These are phyloP conservation scores for Paraglomus brasilianum DNA, from an alignment of 192 early-diverging fungal species.

Conservation along the genomic window DNA sequence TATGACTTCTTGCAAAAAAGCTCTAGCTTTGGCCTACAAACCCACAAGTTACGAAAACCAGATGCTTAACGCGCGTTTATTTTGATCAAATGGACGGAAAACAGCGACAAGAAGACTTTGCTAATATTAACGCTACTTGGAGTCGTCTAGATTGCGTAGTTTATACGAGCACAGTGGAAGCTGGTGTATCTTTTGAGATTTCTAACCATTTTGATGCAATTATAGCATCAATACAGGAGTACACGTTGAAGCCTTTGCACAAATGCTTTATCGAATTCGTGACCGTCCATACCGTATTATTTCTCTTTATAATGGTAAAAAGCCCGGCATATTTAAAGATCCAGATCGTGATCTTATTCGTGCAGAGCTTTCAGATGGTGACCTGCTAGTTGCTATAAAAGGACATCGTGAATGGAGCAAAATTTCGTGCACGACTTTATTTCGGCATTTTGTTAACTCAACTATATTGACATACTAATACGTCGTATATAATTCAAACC, in stretches of 20 bases:
- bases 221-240: conserved; percentile 12
- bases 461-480: too few relatives aligned
- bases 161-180: not conserved
- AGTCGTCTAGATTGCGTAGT: conserved; percentile 3
- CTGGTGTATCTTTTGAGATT: not conserved
- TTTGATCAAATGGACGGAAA: conserved; percentile 5
- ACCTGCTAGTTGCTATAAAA: conserved; percentile 7
- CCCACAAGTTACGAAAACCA: not conserved
- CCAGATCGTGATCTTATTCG: not conserved
- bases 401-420: conserved; percentile 2
- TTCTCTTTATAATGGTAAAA: conserved; percentile 11
- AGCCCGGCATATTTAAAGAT: not conserved
- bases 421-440: too few relatives aligned
- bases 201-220: conserved; percentile 4
- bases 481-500: too few relatives aligned
- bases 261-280: conserved; percentile 4
- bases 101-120: not conserved
- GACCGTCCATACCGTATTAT: not conserved
- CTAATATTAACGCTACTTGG: conserved; percentile 4
- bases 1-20: not conserved
- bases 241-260: not conserved
- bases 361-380: not conserved
- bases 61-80: not conserved
- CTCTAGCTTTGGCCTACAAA: not conserved
- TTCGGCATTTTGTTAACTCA: too few relatives aligned